Evolutionary conservation across 73 alveolate genomes (phyloP), one percentile per base, ranked within the genome.

Genomic region (Paramecium primaurelia): DNA sequence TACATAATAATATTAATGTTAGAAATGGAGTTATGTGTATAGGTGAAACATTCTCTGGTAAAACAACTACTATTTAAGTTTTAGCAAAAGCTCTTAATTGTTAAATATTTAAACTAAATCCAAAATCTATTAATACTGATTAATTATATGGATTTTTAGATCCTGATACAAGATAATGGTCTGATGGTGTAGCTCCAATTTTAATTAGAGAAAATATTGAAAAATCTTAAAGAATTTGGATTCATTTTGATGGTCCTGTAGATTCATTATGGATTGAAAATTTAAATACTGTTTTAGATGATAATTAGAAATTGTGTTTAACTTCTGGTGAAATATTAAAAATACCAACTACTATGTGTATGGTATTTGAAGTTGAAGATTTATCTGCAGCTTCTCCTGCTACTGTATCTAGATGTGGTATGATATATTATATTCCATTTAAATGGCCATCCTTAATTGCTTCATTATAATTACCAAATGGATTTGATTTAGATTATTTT

Each of bases 181-280:
- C 93, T 54, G 98, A 95, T 92, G 98, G 98, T 2, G 93, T 95
- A 32, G 93, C 64, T 4, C 58, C 88, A 10, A 87, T 64, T n/a
- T 25, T 87, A 37, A 87, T 87, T 20, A 64, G 93, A 87, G 93
- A 87, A 9, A 64, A 87, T 40, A 59, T 87, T 1, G 69, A 87
- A 10, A 77, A 64, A 87, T 14, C 64, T 2, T 26, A 44, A 3
- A 54, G 75, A 11, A 86, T 75, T 11, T 99, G 99, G 99, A 86
- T 98, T 94, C 95, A 98, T n/a, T 96, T 98, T 71, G 99, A 98
- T 93, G 99, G 99, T 22, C 99, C 99, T 4, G 99, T 99, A 8
- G 99, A 99, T 94, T 98, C 99, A n/a, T 96, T 98, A 86, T 99
- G 99, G 99, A 99, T 99, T 71, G 99, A 99, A 95, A 96, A 99